Evolutionary conservation across 2,329 filamentous ascomycete species (phyloP), one percentile per base, ranked within the genome.

Genomic region (Botrytis cinerea): DNA sequence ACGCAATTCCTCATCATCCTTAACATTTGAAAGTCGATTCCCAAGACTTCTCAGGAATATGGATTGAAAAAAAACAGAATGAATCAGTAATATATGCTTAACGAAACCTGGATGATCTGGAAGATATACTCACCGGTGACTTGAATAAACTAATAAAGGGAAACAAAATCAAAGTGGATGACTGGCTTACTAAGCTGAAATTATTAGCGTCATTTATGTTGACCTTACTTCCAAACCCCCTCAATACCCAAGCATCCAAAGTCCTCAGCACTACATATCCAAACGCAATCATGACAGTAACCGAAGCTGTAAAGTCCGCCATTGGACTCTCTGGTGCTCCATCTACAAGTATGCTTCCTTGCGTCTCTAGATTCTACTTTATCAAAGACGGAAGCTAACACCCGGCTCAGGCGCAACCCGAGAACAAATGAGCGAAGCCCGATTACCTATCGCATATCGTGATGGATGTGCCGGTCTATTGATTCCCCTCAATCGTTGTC

Each of bases 401-500:
- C 35, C 10, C 25, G 35, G 25, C 32, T 57, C 38, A 68, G 66
- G n/a, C 83, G 93, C 93, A 78, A 93, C 93, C 77, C 90, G 94
- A 84, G 91, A 97, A 87, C 93, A 96, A 84, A 98, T 98, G 95
- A 91, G 93, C 81, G 93, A 94, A 80, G 95, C 95, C 78, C 91
- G 90, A 81, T 88, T 98, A 70, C 95, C 96, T 20, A 84, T 98
- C 72, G 88, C 92, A 80, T 99, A 99, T 88, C 90, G 96, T 82
- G 96, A 99, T 85, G 95, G 91, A 85, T 99, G 96, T 86, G 96
- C 95, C 76, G 91, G 96, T 84, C 92, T 99, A 64, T 87, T 98
- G 76, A 98, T 98, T 77, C 96, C 96, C 25, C 88, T 99, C 79
- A 99, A 99, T 86, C 92, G 92, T 81, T 99, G 96, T 88, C 94